phyloP scores from a whole-genome alignment of 176 grass and related monocot species.

The Microstegium vimineum region DNA sequence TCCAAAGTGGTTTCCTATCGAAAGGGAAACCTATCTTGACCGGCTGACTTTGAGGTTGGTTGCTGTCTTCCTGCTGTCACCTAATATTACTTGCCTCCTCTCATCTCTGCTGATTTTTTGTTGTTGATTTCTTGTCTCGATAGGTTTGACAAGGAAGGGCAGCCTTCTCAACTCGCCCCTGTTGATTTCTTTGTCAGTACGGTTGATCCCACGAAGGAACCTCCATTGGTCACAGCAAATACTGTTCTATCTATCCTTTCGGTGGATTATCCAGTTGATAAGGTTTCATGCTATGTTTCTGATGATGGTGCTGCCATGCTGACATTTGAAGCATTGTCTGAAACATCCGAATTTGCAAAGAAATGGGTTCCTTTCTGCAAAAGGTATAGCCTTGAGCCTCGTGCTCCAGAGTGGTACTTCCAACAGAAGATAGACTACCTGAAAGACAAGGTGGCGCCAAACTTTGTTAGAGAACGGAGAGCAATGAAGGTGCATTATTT shows the following conservation, averaged over 20 bases:
- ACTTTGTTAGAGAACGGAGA: slow-evolving; percentile 73
- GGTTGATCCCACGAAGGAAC: slow-evolving; percentile 87
- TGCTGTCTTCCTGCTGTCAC: not conserved
- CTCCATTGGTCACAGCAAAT: slow-evolving; percentile 90
- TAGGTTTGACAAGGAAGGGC: slow-evolving; percentile 94
- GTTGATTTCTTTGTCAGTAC: slow-evolving; percentile 93
- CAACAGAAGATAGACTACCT: slow-evolving; percentile 94
- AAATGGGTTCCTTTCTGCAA: slow-evolving; percentile 96
- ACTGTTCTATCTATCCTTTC: slow-evolving; percentile 89
- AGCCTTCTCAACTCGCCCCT: slow-evolving; percentile 60
- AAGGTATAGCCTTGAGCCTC: slow-evolving; percentile 70
- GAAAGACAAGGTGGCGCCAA: slow-evolving; percentile 65
- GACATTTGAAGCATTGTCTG: slow-evolving; percentile 86
- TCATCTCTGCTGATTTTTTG: not conserved
- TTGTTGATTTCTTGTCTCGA: slow-evolving; percentile 20
- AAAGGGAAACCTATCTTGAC: slow-evolving; percentile 93
- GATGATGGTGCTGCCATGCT: slow-evolving; percentile 97
- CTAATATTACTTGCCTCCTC: not conserved
- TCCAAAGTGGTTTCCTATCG: slow-evolving; percentile 90
- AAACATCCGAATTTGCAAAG: slow-evolving; percentile 98
- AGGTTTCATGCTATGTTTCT: slow-evolving; percentile 94
- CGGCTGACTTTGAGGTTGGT: slow-evolving; percentile 75
- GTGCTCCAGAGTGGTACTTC: slow-evolving; percentile 87
- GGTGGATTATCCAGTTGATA: slow-evolving; percentile 87
- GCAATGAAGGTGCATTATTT: slow-evolving; percentile 74